Conservation (phyloP, 75 land plant species). For the Sequoiadendron giganteum region DNA sequence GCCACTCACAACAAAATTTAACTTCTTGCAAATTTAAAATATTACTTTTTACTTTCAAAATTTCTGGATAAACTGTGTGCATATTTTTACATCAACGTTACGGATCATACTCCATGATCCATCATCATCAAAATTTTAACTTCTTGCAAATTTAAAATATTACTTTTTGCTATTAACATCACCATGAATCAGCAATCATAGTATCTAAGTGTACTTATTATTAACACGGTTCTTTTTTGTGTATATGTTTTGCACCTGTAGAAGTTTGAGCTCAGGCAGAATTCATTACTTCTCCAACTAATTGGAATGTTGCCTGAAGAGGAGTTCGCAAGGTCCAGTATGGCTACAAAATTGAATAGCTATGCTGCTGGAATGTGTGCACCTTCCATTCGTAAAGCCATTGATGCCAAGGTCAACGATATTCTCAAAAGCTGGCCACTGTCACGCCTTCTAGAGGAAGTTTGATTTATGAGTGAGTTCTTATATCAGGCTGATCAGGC, state of each 20-base stretch:
- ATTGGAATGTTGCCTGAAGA: conserved; percentile 71
- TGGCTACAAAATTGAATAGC: conserved; percentile 74
- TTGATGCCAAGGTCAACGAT: conserved; percentile 54
- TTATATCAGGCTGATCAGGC: neutral
- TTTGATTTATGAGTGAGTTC: neutral
- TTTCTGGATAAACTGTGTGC: no score
- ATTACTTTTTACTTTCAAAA: no score
- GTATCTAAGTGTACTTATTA: neutral
- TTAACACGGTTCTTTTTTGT: neutral
- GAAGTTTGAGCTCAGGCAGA: conserved; percentile 93
- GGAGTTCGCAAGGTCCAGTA: conserved; percentile 59
- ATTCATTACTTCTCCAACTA: conserved; percentile 62
- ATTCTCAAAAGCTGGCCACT: conserved; percentile 61
- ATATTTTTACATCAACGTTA: no score
- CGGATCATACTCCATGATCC: no score
- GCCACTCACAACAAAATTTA: neutral
- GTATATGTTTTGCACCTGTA: conserved; percentile 26
- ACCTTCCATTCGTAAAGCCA: conserved; percentile 39
- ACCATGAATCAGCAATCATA: neutral
- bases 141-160: neutral
- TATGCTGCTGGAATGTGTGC: conserved; percentile 94
- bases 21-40: no score
- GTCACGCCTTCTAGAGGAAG: neutral
- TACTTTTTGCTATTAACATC: neutral
- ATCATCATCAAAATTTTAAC: no score